Percentiles rank a stretch among this genome's conserved stretches.
These are phyloP conservation scores for Sclerotinia spermophila DNA, from an alignment of 2,329 filamentous ascomycete species.

Conservation along the genomic window DNA sequence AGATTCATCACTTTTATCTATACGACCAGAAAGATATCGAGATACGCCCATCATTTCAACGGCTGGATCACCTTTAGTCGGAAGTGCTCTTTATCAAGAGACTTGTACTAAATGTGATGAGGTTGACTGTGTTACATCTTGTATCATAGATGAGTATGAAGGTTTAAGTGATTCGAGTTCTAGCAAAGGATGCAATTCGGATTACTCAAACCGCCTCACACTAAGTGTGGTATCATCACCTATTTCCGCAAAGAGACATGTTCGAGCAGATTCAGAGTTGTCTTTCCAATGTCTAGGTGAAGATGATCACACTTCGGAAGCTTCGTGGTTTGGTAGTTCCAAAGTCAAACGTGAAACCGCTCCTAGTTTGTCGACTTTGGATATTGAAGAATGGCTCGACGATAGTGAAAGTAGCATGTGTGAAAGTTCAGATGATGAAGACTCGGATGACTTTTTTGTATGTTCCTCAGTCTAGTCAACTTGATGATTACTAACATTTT, in stretches of 20 bases:
- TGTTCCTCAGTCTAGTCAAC: slow-evolving; percentile 11
- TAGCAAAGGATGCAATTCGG: neutral
- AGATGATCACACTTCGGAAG: slow-evolving; percentile 14
- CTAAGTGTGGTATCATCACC: neutral
- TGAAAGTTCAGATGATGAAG: slow-evolving; percentile 22
- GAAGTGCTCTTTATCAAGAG: slow-evolving; percentile 23
- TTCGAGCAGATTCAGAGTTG: slow-evolving; percentile 25
- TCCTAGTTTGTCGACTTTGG: slow-evolving; percentile 11
- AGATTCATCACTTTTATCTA: neutral
- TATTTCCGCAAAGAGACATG: neutral
- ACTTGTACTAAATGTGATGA: slow-evolving; percentile 19
- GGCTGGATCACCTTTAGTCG: slow-evolving; percentile 25
- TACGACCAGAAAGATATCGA: slow-evolving; percentile 24
- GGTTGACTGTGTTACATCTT: slow-evolving; percentile 19
- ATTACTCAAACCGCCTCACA: neutral
- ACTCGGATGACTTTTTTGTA: slow-evolving; percentile 27
- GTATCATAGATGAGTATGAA: slow-evolving; percentile 23
- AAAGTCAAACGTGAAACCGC: slow-evolving; percentile 5
- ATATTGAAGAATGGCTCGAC: slow-evolving; percentile 30
- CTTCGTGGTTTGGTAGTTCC: slow-evolving; percentile 24
- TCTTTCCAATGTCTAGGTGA: slow-evolving; percentile 31
- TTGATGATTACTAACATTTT: neutral
- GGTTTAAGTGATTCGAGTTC: slow-evolving; percentile 11
- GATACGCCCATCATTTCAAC: slow-evolving; percentile 31
- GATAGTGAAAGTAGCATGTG: slow-evolving; percentile 24